Evolutionary conservation across 176 grass and related monocot genomes (phyloP), one percentile per base, ranked within the genome.

Genomic region (Eleusine indica): DNA sequence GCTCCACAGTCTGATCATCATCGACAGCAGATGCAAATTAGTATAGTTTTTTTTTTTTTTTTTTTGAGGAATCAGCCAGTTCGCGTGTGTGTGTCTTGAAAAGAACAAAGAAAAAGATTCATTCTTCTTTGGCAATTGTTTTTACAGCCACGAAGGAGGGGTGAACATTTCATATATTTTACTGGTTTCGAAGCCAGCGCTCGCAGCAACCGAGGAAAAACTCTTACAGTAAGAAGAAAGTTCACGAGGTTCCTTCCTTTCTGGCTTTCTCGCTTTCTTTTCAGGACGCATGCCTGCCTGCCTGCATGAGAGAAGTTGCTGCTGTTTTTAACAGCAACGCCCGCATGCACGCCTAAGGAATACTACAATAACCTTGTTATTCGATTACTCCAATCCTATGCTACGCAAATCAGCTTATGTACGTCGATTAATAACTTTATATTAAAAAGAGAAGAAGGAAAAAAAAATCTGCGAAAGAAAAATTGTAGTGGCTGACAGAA

Each of bases 1-100:
- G 96, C 89, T 98, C 96, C 70, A 98, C 96, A 2, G 89, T 93
- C 96, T 98, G 86, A 32, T 12, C 1, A 1, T 46, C 10, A 9
- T 46, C 32, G 32, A 35, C 32, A 35, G 32, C 32, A 35, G 32
- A 35, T 53, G 51, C 51, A 17, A 3, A 47, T 47, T 15, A 52
- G 46, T 41, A 49, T 12, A 1, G 2, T 47, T 47, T 10, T 47
- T 47, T 47, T 47, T 10, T 47, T 47, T 47, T 47, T 10, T 47
- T 11, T 44, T 44, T 44, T 6, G 42, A 44, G 9, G 42, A 44
- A 44, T 44, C 44, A 47, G 11, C 3, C 17, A 17, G 15, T 54
- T 19, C 52, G 3, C 12, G 47, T 2, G 19, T 19, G n/a, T 63
- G 1, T 13, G 5, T 10, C 6, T 25, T 30, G 13, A 15, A 66